Evolutionary conservation across 768 basidiomycete species (phyloP).

Genomic region (Fibroporia radiculosa): DNA sequence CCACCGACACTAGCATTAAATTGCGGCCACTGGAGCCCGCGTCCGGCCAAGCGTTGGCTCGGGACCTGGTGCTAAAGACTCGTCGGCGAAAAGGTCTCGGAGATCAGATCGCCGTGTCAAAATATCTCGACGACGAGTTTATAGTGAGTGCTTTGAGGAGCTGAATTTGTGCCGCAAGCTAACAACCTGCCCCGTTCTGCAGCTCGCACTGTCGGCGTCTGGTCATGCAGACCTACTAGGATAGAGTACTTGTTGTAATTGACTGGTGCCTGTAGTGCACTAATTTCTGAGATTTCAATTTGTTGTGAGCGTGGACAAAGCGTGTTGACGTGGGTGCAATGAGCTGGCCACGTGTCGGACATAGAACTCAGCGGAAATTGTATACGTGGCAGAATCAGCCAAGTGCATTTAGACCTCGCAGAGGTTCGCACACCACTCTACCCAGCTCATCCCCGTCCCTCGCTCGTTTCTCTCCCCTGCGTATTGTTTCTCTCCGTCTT

Average conservation of each 20-base stretch:
- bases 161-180: not conserved
- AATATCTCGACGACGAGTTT: constrained; percentile 97
- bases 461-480: constrained; percentile 29
- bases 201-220: constrained; percentile 91
- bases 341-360: constrained; percentile 8
- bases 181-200: constrained; percentile 10
- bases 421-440: constrained; percentile 6
- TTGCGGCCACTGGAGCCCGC: constrained; percentile 95
- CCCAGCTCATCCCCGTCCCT: constrained; percentile 21
- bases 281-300: too few species aligned
- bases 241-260: constrained; percentile 22
- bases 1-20: constrained; percentile 95
- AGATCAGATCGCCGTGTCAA: constrained; percentile 95
- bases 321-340: too few species aligned
- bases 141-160: constrained; percentile 46
- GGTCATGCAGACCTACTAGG: constrained; percentile 93
- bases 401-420: constrained; percentile 25
- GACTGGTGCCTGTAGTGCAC: too few species aligned
- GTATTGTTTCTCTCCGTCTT: constrained; percentile 30
- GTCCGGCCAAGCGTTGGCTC: constrained; percentile 88
- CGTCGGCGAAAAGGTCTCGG: constrained; percentile 93
- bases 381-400: constrained; percentile 37
- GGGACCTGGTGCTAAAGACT: constrained; percentile 95
- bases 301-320: too few species aligned
- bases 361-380: constrained; percentile 30